A percentile compares a stretch with the other conserved stretches of the same genome.
Conservation (phyloP, 169 alveolate genomes). For the Plasmodium vivax region DNA sequence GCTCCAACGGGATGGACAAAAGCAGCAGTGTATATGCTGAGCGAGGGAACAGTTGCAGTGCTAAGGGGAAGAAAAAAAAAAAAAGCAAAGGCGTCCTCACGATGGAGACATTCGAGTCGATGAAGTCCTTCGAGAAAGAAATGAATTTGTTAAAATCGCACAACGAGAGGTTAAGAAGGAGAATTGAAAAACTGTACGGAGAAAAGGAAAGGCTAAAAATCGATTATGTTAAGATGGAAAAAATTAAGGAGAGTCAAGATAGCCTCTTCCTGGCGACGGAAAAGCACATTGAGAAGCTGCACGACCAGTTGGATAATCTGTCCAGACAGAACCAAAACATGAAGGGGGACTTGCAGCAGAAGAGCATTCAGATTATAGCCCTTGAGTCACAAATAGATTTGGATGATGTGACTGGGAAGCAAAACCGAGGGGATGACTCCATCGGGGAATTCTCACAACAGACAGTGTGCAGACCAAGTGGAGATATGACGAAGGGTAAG, state of each 20-base stretch:
- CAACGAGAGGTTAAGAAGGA: conserved; percentile 68
- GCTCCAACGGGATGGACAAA: not conserved
- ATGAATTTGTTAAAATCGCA: conserved; percentile 44
- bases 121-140: conserved; percentile 48
- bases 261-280: conserved; percentile 57
- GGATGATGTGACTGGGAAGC: not conserved
- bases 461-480: not conserved
- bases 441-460: not conserved
- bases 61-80: not conserved
- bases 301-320: conserved; percentile 28
- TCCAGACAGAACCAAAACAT: conserved; percentile 47
- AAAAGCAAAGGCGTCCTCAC: conserved; percentile 28
- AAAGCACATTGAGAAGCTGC: conserved; percentile 58
- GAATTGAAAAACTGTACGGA: conserved; percentile 48
- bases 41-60: not conserved
- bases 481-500: not conserved
- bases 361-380: conserved; percentile 40
- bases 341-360: conserved; percentile 36
- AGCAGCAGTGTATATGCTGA: not conserved
- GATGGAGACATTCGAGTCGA: conserved; percentile 39
- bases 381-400: conserved; percentile 57
- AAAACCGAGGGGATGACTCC: not conserved
- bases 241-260: conserved; percentile 58
- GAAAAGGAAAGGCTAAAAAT: conserved; percentile 48
- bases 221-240: conserved; percentile 52